Evolutionary conservation across 805 yeast species (phyloP), one percentile per base, ranked within the genome.

Genomic region (Kodamaea kaohsiungensis): DNA sequence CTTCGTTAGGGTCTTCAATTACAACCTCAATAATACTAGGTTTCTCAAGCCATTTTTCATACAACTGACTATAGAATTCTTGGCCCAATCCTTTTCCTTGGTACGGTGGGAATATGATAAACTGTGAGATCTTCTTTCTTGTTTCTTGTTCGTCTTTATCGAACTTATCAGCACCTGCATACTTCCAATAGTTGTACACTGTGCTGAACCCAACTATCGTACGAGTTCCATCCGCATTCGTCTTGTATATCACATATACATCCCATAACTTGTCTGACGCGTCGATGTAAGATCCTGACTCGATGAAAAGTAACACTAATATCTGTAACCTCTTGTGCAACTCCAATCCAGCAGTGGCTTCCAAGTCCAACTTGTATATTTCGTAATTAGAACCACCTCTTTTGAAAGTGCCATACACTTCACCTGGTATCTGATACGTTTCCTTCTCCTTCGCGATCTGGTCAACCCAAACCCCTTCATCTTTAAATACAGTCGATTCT

Each of bases 1-100:
- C 83, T 65, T 91, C 97, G 64, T 88, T 89, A 2, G 98, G 98
- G 67, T 95, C 99, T 67, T 95, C 98, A 3, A 95, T 91, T 0
- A 93, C 90, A 40, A 95, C 79, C 61, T 92, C 96, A 35, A 73
- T 70, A 19, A 91, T 83, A 1, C 64, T 56, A 0, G 66, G 63
- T 58, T 89, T 88, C 0, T 63, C 59, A 2, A 76, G 60, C 88
- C 96, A 91, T 46, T 67, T 57, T 1, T 77, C 72, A 53, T 81
- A 77, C 7, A 95, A 69, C 0, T 78, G 56, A 9, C 76, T 70
- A 66, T 93, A 93, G 27, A 93, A 69, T 15, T 70, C 67, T 3
- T 84, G 80, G 2, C 99, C 99, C 51, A 90, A 84, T 0, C 86
- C 83, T 48, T 78, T 72, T 4, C 85, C 82, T 67, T 93, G 98